Base-by-base conservation (phyloP, 2,329 filamentous ascomycete genomes). In the Ceratocystis ficicola region DNA sequence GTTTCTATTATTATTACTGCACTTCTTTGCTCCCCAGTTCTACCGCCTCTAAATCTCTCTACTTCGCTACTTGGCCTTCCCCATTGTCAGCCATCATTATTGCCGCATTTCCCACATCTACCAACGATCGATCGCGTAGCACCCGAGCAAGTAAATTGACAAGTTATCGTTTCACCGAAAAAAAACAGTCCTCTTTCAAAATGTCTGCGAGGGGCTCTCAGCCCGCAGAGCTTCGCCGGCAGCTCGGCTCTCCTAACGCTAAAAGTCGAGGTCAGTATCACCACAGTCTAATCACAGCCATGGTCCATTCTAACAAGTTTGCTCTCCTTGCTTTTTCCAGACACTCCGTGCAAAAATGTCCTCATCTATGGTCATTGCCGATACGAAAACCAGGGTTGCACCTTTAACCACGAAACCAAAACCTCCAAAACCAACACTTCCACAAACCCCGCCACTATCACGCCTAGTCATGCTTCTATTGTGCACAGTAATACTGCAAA, bases 291-390 rank as follows among this genome's bases (percentile, higher is more conserved):
- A 41, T 41, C 3, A 41, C 36, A 41, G 36, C 10, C 12, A 41
- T 41, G 36, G 36, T 1, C 12, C 10, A 41, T 41, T 41, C 36
- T 41, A 41, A 41, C 3, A 41, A 15, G 36, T 41, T 41, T 41
- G 3, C 5, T 15, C 3, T 5, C 10, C 12, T 41, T 41, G 36
- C 15, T 41, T 41, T 44, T 41, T 10, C 25, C 41, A 67, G 91
- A 95, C 74, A 95, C 90, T 5, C 82, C 93, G 66, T 96, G 91
- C 77, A 87, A 91, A 73, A 96, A 96, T 76, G 87, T 96, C 68
- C 83, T 91, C 69, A 95, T 96, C 72, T 96, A 95, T 75, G 91
- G 91, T 66, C 89, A 93, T 76, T 96, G 91, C 75, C 87, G 90
- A 69, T 95, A 91, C 76, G 89, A 95, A 78, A 90, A 95, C 73